Conservation (phyloP, 2,329 filamentous ascomycete genomes). For the Mycogone perniciosa region DNA sequence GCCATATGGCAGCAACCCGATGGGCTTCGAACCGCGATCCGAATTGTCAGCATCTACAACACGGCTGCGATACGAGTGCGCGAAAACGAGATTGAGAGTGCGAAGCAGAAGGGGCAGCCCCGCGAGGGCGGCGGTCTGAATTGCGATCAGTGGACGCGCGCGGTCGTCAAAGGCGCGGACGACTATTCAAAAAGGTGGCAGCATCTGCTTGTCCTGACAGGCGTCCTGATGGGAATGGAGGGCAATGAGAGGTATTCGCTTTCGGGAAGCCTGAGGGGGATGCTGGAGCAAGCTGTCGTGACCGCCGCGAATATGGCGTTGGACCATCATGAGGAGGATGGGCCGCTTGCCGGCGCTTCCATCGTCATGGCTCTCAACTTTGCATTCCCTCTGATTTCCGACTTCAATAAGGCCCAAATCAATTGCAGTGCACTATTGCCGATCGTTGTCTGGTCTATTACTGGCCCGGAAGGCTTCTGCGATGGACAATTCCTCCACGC, state of each 20-base stretch:
- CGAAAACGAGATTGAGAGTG: conserved; percentile 38
- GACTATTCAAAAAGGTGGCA: conserved; percentile 65
- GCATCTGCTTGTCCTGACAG: conserved; percentile 73
- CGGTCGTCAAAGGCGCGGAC: conserved; percentile 52
- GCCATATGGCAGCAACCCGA: conserved; percentile 61
- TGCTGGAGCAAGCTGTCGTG: conserved; percentile 66
- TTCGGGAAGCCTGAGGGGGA: conserved; percentile 56
- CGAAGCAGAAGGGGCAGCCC: conserved; percentile 19
- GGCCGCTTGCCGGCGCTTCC: conserved; percentile 37
- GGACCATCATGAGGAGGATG: conserved; percentile 36
- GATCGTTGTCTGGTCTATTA: conserved; percentile 59
- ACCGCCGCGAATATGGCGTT: conserved; percentile 72
- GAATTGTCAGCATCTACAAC: conserved; percentile 66
- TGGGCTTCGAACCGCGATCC: conserved; percentile 56
- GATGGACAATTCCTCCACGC: conserved; percentile 68
- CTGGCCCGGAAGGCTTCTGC: conserved; percentile 66
- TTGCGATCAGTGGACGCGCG: conserved; percentile 50
- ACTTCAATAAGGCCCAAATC: conserved; percentile 50
- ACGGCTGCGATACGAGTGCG: conserved; percentile 53
- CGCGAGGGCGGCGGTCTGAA: conserved; percentile 37
- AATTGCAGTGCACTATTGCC: conserved; percentile 67
- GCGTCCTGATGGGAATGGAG: conserved; percentile 71
- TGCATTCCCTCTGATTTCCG: conserved; percentile 65
- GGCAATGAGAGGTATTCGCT: conserved; percentile 56
- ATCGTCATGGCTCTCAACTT: conserved; percentile 71